phyloP scores from a whole-genome alignment of 805 yeast species.

The Kuraishia cidri region DNA sequence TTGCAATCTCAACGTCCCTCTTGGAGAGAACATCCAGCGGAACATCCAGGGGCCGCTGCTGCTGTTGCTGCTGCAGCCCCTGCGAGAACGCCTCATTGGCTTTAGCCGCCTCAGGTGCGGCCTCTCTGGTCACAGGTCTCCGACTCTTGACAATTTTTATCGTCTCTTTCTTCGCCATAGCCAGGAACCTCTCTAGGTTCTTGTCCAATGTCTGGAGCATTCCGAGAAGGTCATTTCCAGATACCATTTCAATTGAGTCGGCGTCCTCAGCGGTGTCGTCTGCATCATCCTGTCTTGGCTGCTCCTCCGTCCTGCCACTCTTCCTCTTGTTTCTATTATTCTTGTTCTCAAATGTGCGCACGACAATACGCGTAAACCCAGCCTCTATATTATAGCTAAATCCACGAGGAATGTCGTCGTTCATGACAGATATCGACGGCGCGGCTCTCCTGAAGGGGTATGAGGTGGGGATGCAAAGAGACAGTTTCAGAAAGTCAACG shows the following conservation, averaged over 20 bases:
- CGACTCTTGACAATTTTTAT: slow-evolving; percentile 41
- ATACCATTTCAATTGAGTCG: slow-evolving; percentile 23
- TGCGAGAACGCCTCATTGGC: too few species aligned
- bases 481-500: slow-evolving; percentile 39
- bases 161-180: slow-evolving; percentile 50
- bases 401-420: slow-evolving; percentile 65
- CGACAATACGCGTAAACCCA: slow-evolving; percentile 45
- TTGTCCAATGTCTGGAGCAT: slow-evolving; percentile 46
- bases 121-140: slow-evolving; percentile 1
- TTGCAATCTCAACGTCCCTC: slow-evolving; percentile 14
- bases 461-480: slow-evolving; percentile 41
- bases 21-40: slow-evolving; percentile 5
- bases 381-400: slow-evolving; percentile 56
- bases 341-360: slow-evolving; percentile 8
- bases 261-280: slow-evolving; percentile 14
- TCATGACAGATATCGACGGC: slow-evolving; percentile 49
- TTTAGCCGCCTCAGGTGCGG: slow-evolving; percentile 3
- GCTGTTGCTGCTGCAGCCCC: not conserved
- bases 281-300: slow-evolving; percentile 3
- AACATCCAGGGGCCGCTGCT: slow-evolving; percentile 1
- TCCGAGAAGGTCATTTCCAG: slow-evolving; percentile 43
- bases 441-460: slow-evolving; percentile 36
- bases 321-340: slow-evolving; percentile 2
- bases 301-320: slow-evolving; percentile 4
- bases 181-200: slow-evolving; percentile 48